These are phyloP conservation scores for Herpotrichia juniperi DNA, from an alignment of 2,329 filamentous ascomycete species.

Conservation along the genomic window DNA sequence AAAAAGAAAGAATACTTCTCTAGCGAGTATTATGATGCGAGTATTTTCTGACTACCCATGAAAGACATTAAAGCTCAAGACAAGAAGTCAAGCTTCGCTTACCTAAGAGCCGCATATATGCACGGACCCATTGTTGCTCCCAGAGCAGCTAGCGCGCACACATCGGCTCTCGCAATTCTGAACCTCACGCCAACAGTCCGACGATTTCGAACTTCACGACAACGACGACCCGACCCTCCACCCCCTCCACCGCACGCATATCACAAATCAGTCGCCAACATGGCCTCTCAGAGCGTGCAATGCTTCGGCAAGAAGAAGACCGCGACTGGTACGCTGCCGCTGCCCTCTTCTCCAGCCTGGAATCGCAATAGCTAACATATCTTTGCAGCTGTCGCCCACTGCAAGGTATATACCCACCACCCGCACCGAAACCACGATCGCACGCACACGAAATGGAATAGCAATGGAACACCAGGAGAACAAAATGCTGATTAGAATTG, in stretches of 20 bases:
- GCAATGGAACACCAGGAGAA: slow-evolving; percentile 16
- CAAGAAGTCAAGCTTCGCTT: neutral
- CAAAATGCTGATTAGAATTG: slow-evolving; percentile 32
- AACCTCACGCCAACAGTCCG: slow-evolving; percentile 8
- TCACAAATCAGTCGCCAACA: slow-evolving; percentile 42
- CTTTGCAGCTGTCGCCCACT: slow-evolving; percentile 80
- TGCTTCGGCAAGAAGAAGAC: slow-evolving; percentile 93
- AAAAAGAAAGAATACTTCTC: no score
- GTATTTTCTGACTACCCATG: no score
- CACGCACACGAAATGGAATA: slow-evolving; percentile 10
- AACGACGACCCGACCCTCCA: slow-evolving; percentile 23
- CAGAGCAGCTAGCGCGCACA: slow-evolving; percentile 18
- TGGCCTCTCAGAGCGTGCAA: slow-evolving; percentile 64
- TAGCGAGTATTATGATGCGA: no score
- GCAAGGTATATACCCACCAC: slow-evolving; percentile 70
- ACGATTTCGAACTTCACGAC: slow-evolving; percentile 11
- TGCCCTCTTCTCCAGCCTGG: neutral
- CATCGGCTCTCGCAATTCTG: slow-evolving; percentile 24
- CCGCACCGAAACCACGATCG: slow-evolving; percentile 19
- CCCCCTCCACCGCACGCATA: slow-evolving; percentile 38
- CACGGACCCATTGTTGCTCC: slow-evolving; percentile 9
- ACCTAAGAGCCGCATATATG: neutral
- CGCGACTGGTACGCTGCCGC: slow-evolving; percentile 49
- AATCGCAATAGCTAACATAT: slow-evolving; percentile 36
- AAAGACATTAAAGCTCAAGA: neutral